These are phyloP conservation scores for Gymnopilus dilepis DNA, from an alignment of 768 basidiomycete genomes.

Conservation along the genomic window DNA sequence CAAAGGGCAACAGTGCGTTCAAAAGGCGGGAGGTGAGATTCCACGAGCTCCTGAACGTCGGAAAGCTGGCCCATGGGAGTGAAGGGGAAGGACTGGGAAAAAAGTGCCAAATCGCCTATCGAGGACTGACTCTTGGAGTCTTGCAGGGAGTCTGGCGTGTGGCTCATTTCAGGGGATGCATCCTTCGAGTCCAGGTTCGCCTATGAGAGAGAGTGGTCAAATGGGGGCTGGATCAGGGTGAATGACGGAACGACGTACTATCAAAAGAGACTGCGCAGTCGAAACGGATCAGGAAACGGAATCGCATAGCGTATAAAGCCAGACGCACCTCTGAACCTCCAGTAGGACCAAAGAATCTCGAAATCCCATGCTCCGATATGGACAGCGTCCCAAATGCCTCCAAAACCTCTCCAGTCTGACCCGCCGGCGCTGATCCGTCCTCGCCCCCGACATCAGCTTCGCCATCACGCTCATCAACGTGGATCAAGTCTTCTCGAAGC, in stretches of 20 bases:
- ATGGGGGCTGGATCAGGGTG: constrained; percentile 24
- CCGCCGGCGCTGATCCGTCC: constrained; percentile 13
- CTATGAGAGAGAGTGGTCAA: constrained; percentile 29
- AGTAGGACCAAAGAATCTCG: constrained; percentile 70
- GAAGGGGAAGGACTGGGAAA: constrained; percentile 69
- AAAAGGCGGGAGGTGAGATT: constrained; percentile 56
- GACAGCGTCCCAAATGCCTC: constrained; percentile 66
- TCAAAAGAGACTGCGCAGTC: constrained; percentile 29
- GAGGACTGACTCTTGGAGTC: constrained; percentile 26
- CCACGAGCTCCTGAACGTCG: constrained; percentile 55
- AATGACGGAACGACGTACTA: constrained; percentile 24
- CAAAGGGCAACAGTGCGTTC: constrained; percentile 58
- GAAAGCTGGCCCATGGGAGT: constrained; percentile 57
- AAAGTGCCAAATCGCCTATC: constrained; percentile 44
- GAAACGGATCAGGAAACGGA: constrained; percentile 1
- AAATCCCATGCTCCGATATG: constrained; percentile 62
- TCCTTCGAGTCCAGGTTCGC: constrained; percentile 29
- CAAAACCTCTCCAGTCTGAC: constrained; percentile 44
- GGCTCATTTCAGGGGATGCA: constrained; percentile 26
- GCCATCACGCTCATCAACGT: constrained; percentile 33
- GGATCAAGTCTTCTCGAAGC: constrained; percentile 57
- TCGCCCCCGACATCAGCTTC: constrained; percentile 32
- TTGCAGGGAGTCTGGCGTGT: constrained; percentile 30
- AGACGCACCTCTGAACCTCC: constrained; percentile 68
- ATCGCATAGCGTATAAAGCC: constrained; percentile 7